Evolutionary conservation across 345 rosid genomes (phyloP), one percentile per base, ranked within the genome.

Genomic region (Aurinia saxatilis): DNA sequence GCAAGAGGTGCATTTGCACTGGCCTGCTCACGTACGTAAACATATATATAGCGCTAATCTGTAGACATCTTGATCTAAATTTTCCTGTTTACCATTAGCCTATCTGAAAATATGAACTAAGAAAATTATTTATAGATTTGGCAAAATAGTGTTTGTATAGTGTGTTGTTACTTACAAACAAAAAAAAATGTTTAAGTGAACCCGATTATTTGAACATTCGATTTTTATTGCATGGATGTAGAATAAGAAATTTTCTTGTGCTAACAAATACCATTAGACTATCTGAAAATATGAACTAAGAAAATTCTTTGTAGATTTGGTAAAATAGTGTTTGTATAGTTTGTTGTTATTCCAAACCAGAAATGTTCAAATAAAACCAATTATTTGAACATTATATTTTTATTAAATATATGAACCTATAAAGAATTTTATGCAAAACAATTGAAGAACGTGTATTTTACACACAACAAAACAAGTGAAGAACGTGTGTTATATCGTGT

Each of bases 401-500:
- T n/a, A n/a, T n/a, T n/a, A n/a, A n/a, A n/a, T n/a, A n/a, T n/a
- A n/a, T n/a, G n/a, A n/a, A n/a, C n/a, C n/a, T n/a, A n/a, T n/a
- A n/a, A n/a, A n/a, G n/a, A n/a, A n/a, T n/a, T n/a, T n/a, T 42
- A 53, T 19, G 45, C 50, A 40, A 54, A 45, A 34, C 15, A 65
- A 47, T 14, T 33, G n/a, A n/a, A n/a, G n/a, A n/a, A n/a, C n/a
- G n/a, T n/a, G n/a, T n/a, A n/a, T n/a, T n/a, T n/a, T n/a, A n/a
- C n/a, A n/a, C n/a, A n/a, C n/a, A n/a, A n/a, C n/a, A n/a, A n/a
- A n/a, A n/a, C n/a, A n/a, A n/a, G n/a, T n/a, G 5, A 44, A 15
- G 5, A 54, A 45, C 55, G 56, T 65, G 53, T 36, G 54, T 14
- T 35, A 44, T 54, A 21, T 36, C 21, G 19, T 53, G 45, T 55